Conservation (phyloP, 208 protist genomes). For the Jaenimonas drosophilae region DNA sequence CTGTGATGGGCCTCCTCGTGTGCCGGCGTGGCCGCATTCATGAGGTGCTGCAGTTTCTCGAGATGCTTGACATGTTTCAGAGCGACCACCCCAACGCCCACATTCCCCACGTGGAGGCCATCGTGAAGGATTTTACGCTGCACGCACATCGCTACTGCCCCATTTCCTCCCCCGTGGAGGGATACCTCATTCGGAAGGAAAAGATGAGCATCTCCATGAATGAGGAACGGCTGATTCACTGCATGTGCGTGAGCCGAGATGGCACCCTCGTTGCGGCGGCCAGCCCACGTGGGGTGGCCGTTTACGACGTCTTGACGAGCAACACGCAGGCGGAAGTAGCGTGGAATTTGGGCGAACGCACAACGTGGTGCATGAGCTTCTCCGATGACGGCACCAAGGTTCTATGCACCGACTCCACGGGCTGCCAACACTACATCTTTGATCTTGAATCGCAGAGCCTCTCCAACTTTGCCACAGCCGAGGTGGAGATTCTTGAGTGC, state of each 20-base stretch:
- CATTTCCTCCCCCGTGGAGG: conserved; percentile 59
- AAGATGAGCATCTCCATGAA: conserved; percentile 39
- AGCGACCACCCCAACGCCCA: conserved; percentile 2
- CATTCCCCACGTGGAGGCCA: conserved; percentile 31
- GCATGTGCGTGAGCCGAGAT: conserved; percentile 70
- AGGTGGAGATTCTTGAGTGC: conserved; percentile 31
- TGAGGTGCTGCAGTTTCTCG: conserved; percentile 52
- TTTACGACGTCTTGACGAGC: conserved; percentile 36
- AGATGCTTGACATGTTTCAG: conserved; percentile 29
- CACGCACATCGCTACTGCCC: conserved; percentile 14
- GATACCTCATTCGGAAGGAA: conserved; percentile 34
- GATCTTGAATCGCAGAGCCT: conserved; percentile 19
- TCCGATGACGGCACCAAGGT: conserved; percentile 39
- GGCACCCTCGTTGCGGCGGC: conserved; percentile 39
- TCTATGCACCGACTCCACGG: conserved; percentile 37
- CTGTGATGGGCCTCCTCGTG: conserved; percentile 52
- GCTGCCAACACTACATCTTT: conserved; percentile 43
- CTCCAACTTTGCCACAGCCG: conserved; percentile 22
- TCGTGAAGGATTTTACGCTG: conserved; percentile 38
- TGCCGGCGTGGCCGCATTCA: conserved; percentile 30
- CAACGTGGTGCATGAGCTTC: conserved; percentile 52
- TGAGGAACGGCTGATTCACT: conserved; percentile 47
- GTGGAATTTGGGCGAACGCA: conserved; percentile 11
- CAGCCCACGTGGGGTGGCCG: conserved; percentile 20
- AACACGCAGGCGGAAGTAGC: conserved; percentile 18